Conservation (phyloP, 352 stramenopile species). For the Pythium pyrilobum region DNA sequence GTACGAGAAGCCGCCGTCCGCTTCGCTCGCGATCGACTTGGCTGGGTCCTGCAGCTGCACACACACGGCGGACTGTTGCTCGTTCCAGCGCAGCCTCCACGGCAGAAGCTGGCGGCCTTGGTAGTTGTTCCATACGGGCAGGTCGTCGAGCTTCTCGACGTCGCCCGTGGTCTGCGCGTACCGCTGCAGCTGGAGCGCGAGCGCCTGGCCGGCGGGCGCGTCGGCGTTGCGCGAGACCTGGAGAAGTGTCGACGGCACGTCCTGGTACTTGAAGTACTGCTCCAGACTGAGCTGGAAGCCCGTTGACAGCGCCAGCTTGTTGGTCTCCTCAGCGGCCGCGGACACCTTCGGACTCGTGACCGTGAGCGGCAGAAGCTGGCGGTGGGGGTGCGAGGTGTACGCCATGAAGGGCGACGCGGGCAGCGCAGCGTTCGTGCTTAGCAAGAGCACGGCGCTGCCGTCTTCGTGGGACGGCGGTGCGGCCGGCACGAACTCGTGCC, state of each 20-base stretch:
- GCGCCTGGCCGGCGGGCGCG: background rate
- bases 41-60: slow-evolving; percentile 41
- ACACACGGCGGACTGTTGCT: slow-evolving; percentile 37
- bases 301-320: slow-evolving; percentile 16
- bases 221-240: slow-evolving; percentile 31
- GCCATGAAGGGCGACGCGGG: background rate
- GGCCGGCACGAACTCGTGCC: slow-evolving; percentile 12
- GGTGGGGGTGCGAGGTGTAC: slow-evolving; percentile 16
- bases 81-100: slow-evolving; percentile 38
- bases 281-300: slow-evolving; percentile 41
- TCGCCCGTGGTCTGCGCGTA: slow-evolving; percentile 45
- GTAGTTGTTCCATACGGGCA: slow-evolving; percentile 57
- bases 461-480: slow-evolving; percentile 11
- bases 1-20: slow-evolving; percentile 31
- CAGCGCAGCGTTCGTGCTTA: background rate
- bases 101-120: slow-evolving; percentile 39
- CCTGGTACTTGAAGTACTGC: slow-evolving; percentile 64
- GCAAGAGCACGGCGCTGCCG: slow-evolving; percentile 6
- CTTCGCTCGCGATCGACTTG: background rate
- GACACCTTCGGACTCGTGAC: slow-evolving; percentile 1
- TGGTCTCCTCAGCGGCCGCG: background rate
- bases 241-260: slow-evolving; percentile 34
- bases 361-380: slow-evolving; percentile 10
- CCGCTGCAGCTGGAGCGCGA: slow-evolving; percentile 40
- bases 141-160: slow-evolving; percentile 37